Evolutionary conservation across 768 basidiomycete species (phyloP).

Genomic region (Amylocystis lapponica): DNA sequence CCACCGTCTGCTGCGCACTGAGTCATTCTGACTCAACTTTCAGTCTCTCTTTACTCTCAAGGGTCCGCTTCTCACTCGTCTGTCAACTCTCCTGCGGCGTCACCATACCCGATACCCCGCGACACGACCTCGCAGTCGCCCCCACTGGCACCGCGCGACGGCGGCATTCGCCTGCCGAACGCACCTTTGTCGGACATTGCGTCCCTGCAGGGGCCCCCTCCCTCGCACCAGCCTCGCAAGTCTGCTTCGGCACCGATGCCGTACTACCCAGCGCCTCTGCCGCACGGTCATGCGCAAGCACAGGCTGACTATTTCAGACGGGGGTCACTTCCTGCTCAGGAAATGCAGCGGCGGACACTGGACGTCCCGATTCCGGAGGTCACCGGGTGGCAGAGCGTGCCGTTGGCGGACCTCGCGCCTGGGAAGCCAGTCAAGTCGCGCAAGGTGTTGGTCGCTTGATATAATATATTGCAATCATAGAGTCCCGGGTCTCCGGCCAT

Average conservation of each 20-base stretch:
- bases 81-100: slow-evolving; percentile 58
- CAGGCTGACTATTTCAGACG: slow-evolving; percentile 23
- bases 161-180: slow-evolving; percentile 69
- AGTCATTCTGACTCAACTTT: slow-evolving; percentile 16
- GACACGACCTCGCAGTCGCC: slow-evolving; percentile 34
- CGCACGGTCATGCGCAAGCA: slow-evolving; percentile 9
- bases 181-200: slow-evolving; percentile 68
- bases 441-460: slow-evolving; percentile 3
- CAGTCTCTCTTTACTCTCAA: slow-evolving; percentile 43
- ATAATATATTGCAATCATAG: not conserved
- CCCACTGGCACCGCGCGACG: slow-evolving; percentile 33
- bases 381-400: slow-evolving; percentile 31
- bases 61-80: slow-evolving; percentile 57
- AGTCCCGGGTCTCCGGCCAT: not conserved
- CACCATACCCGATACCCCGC: slow-evolving; percentile 57
- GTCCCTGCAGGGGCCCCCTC: slow-evolving; percentile 30
- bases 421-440: slow-evolving; percentile 17
- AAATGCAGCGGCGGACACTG: slow-evolving; percentile 8
- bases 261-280: slow-evolving; percentile 14
- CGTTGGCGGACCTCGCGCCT: slow-evolving; percentile 22
- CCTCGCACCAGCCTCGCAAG: slow-evolving; percentile 22
- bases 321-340: slow-evolving; percentile 16
- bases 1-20: not conserved
- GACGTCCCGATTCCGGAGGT: slow-evolving; percentile 25
- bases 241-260: slow-evolving; percentile 21